Evolutionary conservation across 805 yeast genomes (phyloP).

Genomic region (Ogataea pini): DNA sequence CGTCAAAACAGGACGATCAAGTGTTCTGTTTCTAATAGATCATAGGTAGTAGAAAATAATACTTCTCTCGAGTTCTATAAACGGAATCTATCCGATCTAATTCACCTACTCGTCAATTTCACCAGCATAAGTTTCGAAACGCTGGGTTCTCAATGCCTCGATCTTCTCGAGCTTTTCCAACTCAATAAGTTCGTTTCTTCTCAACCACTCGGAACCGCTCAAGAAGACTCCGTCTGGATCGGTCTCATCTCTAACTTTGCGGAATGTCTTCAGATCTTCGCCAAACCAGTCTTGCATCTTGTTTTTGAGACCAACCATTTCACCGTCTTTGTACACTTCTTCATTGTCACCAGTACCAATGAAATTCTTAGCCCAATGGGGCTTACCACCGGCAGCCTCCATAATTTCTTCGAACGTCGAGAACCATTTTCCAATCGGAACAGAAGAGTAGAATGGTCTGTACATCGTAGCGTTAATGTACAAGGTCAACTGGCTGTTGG

Average conservation of each 20-base stretch:
- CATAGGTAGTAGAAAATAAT: too few species aligned
- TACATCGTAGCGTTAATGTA: constrained; percentile 94
- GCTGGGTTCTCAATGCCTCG: constrained; percentile 14
- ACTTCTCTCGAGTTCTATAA: neutral
- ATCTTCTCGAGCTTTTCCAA: constrained; percentile 22
- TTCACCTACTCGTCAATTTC: constrained; percentile 11
- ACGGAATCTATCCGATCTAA: too few species aligned
- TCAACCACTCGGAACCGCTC: constrained; percentile 77
- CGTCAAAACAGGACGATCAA: constrained; percentile 37
- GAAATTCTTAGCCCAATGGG: constrained; percentile 98
- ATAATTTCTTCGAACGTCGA: constrained; percentile 77
- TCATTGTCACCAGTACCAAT: constrained; percentile 51
- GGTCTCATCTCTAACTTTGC: constrained; percentile 59
- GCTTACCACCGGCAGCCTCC: constrained; percentile 82
- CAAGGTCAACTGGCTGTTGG: constrained; percentile 77
- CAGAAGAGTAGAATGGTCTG: constrained; percentile 81
- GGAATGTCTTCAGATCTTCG: constrained; percentile 60
- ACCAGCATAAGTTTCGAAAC: constrained; percentile 1
- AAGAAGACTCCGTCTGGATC: constrained; percentile 86
- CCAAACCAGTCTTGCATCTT: constrained; percentile 81
- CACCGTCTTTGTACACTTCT: constrained; percentile 56
- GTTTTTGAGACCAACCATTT: constrained; percentile 77
- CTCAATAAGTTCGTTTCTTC: constrained; percentile 70
- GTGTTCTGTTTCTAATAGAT: constrained; percentile 38
- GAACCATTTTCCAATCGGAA: constrained; percentile 80